Evolutionary conservation across 805 yeast genomes (phyloP).

Genomic region (Kodamaea hsintzibuensis): DNA sequence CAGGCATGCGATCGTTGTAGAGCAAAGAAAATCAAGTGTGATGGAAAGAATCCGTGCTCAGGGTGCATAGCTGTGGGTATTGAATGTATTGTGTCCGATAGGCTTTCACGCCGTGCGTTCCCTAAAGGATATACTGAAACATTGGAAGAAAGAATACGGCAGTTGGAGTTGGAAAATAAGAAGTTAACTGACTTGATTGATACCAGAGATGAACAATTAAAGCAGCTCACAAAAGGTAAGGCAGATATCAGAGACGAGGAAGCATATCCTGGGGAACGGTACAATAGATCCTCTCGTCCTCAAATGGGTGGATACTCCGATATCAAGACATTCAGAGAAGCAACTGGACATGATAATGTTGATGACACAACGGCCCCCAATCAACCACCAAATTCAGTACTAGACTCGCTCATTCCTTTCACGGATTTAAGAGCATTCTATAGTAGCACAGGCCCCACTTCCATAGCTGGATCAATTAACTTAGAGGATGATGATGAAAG

Average conservation of each 20-base stretch:
- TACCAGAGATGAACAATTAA: conserved; percentile 63
- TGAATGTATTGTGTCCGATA: conserved; percentile 86
- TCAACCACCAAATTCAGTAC: neutral
- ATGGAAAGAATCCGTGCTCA: conserved; percentile 75
- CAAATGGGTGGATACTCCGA: neutral
- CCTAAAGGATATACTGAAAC: conserved; percentile 94
- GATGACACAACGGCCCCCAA: neutral
- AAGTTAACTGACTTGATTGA: conserved; percentile 64
- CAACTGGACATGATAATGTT: neutral
- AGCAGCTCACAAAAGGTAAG: conserved; percentile 19
- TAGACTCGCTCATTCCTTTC: neutral
- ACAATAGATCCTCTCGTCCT: neutral
- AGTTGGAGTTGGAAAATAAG: conserved; percentile 77
- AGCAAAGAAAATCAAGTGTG: conserved; percentile 76
- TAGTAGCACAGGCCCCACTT: conserved; percentile 47
- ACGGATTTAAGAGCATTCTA: neutral
- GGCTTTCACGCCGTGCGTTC: conserved; percentile 79
- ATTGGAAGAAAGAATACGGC: conserved; percentile 83
- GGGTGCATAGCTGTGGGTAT: conserved; percentile 83
- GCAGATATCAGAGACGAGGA: neutral
- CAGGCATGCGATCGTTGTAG: conserved; percentile 93
- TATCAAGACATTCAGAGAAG: neutral
- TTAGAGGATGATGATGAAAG: conserved; percentile 44
- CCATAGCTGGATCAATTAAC: conserved; percentile 56
- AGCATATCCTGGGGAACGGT: neutral